These are phyloP conservation scores for Elaphomyces granulatus DNA, from an alignment of 495 filamentous ascomycete species.

Conservation along the genomic window DNA sequence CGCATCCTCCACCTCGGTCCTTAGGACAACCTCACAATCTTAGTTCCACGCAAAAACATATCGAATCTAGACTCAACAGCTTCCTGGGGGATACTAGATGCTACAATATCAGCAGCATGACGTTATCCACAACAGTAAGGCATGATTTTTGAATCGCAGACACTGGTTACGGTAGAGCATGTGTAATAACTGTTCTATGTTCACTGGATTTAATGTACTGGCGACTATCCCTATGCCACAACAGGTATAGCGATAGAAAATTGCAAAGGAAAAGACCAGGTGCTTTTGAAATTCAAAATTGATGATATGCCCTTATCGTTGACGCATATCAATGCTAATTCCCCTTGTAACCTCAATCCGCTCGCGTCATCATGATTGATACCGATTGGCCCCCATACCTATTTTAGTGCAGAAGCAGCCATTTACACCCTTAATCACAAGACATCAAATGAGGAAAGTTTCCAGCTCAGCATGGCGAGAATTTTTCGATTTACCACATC, in stretches of 20 bases:
- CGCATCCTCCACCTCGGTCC: no score
- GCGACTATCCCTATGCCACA: background rate
- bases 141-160: background rate
- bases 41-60: background rate
- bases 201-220: background rate
- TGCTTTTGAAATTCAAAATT: background rate
- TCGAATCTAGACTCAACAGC: background rate
- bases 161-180: background rate
- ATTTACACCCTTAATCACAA: background rate
- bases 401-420: background rate
- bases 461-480: background rate
- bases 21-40: no score
- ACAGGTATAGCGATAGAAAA: background rate
- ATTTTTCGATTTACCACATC: background rate
- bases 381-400: background rate
- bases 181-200: background rate
- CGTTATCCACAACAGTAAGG: background rate
- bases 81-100: background rate
- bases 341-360: background rate
- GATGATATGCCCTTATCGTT: background rate
- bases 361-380: slow-evolving; percentile 1
- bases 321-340: background rate
- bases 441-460: background rate
- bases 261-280: background rate
- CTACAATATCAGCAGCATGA: background rate